Evolutionary conservation across 2,329 filamentous ascomycete species (phyloP).

Genomic region (Pseudofabraea citricarpa): DNA sequence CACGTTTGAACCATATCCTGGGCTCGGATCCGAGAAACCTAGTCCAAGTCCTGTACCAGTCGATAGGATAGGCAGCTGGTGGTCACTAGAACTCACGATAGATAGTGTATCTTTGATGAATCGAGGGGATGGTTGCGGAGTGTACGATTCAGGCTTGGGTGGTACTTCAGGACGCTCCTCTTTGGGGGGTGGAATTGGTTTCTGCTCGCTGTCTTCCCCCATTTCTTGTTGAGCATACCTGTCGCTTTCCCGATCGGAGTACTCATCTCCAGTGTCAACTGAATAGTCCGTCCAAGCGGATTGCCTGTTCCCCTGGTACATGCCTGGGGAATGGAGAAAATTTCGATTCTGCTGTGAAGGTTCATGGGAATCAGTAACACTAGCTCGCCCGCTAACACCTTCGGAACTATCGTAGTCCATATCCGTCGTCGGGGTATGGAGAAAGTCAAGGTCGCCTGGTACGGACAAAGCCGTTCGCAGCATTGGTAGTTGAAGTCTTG

Average conservation of each 20-base stretch:
- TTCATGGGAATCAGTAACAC: slow-evolving; percentile 12
- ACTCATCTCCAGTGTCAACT: slow-evolving; percentile 18
- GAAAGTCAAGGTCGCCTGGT: slow-evolving; percentile 11
- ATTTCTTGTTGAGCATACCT: slow-evolving; percentile 4
- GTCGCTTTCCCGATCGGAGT: slow-evolving; percentile 13
- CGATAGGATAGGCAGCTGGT: slow-evolving; percentile 17
- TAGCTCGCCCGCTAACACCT: slow-evolving; percentile 9
- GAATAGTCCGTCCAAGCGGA: slow-evolving; percentile 27
- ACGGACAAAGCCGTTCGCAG: slow-evolving; percentile 21
- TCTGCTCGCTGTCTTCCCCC: slow-evolving; percentile 26
- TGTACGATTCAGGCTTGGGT: slow-evolving; percentile 21
- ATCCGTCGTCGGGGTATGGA: slow-evolving; percentile 24
- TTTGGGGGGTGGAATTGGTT: slow-evolving; percentile 38
- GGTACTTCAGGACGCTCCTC: slow-evolving; percentile 28
- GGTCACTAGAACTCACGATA: slow-evolving; percentile 8
- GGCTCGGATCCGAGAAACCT: slow-evolving; percentile 13
- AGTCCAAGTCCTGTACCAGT: slow-evolving; percentile 21
- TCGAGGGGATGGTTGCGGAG: slow-evolving; percentile 18
- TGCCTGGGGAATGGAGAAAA: slow-evolving; percentile 10
- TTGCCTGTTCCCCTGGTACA: slow-evolving; percentile 17
- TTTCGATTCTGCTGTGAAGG: slow-evolving; percentile 12
- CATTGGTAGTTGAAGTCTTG: slow-evolving; percentile 17
- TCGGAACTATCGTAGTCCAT: slow-evolving; percentile 28
- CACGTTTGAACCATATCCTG: slow-evolving; percentile 8
- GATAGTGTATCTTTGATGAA: slow-evolving; percentile 6